Evolutionary conservation across 208 protist species (phyloP), one percentile per base, ranked within the genome.

Genomic region (Crithidia bombi): DNA sequence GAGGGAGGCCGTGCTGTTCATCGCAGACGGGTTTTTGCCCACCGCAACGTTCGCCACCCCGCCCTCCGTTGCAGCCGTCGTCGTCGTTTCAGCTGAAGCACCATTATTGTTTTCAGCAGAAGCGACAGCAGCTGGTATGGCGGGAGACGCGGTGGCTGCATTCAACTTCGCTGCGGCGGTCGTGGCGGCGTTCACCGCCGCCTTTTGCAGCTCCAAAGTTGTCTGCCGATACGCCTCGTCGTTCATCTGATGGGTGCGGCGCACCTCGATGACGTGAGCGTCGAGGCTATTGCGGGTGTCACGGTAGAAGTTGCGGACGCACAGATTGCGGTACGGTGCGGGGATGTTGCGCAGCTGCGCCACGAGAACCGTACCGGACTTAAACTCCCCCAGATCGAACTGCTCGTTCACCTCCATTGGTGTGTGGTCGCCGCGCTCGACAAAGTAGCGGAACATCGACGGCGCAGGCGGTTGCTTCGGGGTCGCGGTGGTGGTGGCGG

Each of bases 281-380:
- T 82, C 74, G 15, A 83, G 57, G 28, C 65, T 79, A 39, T 65
- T 44, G 35, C 23, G 36, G 19, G 80, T 47, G 36, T 79, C 74
- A 7, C 28, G 56, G 67, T 83, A 75, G 57, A 86, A 91, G 15
- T 73, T 73, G 28, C 79, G 41, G 10, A 88, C 64, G 38, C 33
- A 66, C 50, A 69, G 43, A 44, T 76, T 66, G 11, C 73, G 80
- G 64, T 69, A 78, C 3, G 83, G 28, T 4, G 65, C 72, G 0
- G 82, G 68, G n/a, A 86, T 51, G 9, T 69, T 47, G n/a, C 65
- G 70, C 33, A 61, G 61, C 75, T 94, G 89, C 41, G 75, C 80
- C 64, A 94, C 77, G 17, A 94, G 33, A 0, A 88, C 74, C 49
- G 46, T 54, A 12, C 82, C 79, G 23, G 47, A 70, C 43, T 58